phyloP scores from a whole-genome alignment of 2,329 filamentous ascomycete species.

The Aspergillus pseudotamarii region DNA sequence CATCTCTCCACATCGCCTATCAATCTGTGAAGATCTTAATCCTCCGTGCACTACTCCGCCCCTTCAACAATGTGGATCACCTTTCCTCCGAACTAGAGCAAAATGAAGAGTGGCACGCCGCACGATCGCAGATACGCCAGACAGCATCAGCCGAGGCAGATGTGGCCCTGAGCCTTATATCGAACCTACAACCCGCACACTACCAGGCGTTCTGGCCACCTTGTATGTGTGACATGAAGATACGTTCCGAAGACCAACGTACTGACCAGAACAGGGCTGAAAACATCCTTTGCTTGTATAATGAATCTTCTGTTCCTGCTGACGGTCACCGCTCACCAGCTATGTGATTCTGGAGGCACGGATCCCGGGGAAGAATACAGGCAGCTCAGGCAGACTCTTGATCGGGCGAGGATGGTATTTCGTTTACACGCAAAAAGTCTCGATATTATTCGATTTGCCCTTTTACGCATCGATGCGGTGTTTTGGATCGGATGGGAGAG shows the following conservation, averaged over 20 bases:
- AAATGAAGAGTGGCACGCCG: neutral
- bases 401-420: neutral
- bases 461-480: conserved; percentile 6
- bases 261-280: neutral
- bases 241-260: neutral
- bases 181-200: neutral
- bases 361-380: neutral
- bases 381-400: neutral
- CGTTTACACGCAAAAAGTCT: conserved; percentile 4
- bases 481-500: conserved; percentile 10
- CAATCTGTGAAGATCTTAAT: conserved; percentile 2
- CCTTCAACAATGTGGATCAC: neutral
- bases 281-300: conserved; percentile 4
- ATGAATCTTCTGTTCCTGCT: conserved; percentile 2
- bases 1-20: conserved; percentile 3
- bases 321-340: neutral
- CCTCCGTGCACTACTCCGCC: conserved; percentile 6
- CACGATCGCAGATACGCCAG: neutral
- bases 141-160: neutral
- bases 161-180: neutral
- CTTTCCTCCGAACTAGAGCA: neutral
- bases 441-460: conserved; percentile 5
- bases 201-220: conserved; percentile 7
- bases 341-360: neutral
- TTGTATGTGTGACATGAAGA: neutral